phyloP scores from a whole-genome alignment of 768 basidiomycete species.

The Naganishia randhawae region DNA sequence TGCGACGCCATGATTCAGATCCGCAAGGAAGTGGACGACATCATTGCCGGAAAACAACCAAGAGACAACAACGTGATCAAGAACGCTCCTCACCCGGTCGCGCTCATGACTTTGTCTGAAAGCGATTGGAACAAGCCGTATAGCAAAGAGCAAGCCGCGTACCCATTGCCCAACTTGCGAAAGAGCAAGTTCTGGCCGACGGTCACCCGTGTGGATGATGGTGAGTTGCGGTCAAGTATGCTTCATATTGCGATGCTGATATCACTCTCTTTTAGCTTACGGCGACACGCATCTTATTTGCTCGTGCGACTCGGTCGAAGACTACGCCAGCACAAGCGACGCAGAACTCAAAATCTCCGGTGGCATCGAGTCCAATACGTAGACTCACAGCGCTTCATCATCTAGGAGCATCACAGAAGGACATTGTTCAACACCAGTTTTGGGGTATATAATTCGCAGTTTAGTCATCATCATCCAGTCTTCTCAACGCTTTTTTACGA shows the following conservation, averaged over 20 bases:
- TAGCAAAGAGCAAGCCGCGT: slow-evolving; percentile 82
- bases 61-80: slow-evolving; percentile 85
- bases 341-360: slow-evolving; percentile 27
- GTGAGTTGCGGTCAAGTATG: slow-evolving; percentile 54
- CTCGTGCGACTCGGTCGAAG: slow-evolving; percentile 52
- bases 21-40: slow-evolving; percentile 81
- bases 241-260: slow-evolving; percentile 26
- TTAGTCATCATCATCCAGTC: not conserved
- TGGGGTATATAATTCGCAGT: slow-evolving; percentile 4
- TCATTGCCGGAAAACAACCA: slow-evolving; percentile 80
- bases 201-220: slow-evolving; percentile 86
- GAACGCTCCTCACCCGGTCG: slow-evolving; percentile 88
- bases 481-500: not conserved
- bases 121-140: slow-evolving; percentile 91
- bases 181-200: slow-evolving; percentile 97
- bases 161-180: slow-evolving; percentile 73
- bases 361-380: slow-evolving; percentile 30
- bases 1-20: slow-evolving; percentile 99
- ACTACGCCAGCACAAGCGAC: slow-evolving; percentile 37
- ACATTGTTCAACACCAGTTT: slow-evolving; percentile 18
- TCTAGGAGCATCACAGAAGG: slow-evolving; percentile 8
- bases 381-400: not conserved
- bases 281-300: slow-evolving; percentile 80
- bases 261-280: slow-evolving; percentile 59
- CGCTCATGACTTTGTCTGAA: slow-evolving; percentile 61